phyloP scores from a whole-genome alignment of 2,329 filamentous ascomycete species.

The Cercospora zeae-maydis region DNA sequence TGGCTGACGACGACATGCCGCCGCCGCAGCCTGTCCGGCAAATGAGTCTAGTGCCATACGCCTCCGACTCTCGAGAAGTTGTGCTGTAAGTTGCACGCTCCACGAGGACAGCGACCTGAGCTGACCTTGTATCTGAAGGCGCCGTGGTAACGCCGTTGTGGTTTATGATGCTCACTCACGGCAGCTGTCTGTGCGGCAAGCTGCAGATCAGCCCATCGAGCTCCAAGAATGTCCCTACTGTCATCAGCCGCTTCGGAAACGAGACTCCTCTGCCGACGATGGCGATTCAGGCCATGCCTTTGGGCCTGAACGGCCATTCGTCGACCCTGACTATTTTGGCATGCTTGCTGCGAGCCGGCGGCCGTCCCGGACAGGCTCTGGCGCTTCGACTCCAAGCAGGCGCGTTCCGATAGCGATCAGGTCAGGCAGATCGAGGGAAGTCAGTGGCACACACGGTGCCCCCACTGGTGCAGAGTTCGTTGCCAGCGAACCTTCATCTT shows the following conservation, averaged over 20 bases:
- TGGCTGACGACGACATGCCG: slow-evolving; percentile 36
- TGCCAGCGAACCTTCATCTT: slow-evolving; percentile 42
- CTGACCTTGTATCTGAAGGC: slow-evolving; percentile 52
- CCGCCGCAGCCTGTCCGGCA: slow-evolving; percentile 32
- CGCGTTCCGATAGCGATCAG: slow-evolving; percentile 41
- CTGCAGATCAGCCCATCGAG: slow-evolving; percentile 54
- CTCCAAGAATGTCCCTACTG: slow-evolving; percentile 82
- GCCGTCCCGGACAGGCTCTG: slow-evolving; percentile 47
- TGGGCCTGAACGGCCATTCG: slow-evolving; percentile 60
- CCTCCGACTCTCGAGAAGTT: slow-evolving; percentile 68
- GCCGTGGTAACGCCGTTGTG: slow-evolving; percentile 88
- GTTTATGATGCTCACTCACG: slow-evolving; percentile 82
- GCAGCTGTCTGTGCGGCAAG: slow-evolving; percentile 75
- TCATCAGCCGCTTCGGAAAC: slow-evolving; percentile 62
- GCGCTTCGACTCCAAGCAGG: slow-evolving; percentile 36
- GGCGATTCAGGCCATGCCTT: slow-evolving; percentile 37
- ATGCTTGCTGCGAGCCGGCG: slow-evolving; percentile 66
- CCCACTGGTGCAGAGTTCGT: slow-evolving; percentile 52
- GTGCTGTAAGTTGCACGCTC: slow-evolving; percentile 63
- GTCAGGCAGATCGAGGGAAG: slow-evolving; percentile 34
- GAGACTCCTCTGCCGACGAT: slow-evolving; percentile 28
- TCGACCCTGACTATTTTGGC: slow-evolving; percentile 90
- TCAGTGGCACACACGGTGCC: slow-evolving; percentile 32
- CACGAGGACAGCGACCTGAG: not conserved
- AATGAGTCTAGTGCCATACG: slow-evolving; percentile 74